Evolutionary conservation across 2,329 filamentous ascomycete species (phyloP), one percentile per base, ranked within the genome.

Genomic region (Colletotrichum lentis): DNA sequence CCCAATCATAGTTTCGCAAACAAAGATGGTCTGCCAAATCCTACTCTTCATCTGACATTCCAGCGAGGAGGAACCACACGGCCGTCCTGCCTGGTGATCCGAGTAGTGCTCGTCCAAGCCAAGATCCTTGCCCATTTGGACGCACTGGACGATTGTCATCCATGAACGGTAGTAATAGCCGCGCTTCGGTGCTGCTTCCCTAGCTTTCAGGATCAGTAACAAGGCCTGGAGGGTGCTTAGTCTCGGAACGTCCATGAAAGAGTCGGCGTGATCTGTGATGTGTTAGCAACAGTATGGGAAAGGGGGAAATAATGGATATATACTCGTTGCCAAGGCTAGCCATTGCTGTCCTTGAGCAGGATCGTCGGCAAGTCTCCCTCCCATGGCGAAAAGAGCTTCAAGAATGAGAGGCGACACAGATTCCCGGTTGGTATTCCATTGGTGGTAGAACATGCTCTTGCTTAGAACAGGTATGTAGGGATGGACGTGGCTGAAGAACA

Each of bases 81-180:
- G 77, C 62, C 86, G 86, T 24, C 91, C 92, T 60, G 88, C 86
- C 70, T 90, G 86, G 77, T 98, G 96, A 52, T 90, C 88, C 67
- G 91, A 89, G 70, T 89, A 89, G 79, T 98, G 95, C 71, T 97
- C 93, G 75, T 97, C 90, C 6, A 98, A 82, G 22, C 94, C 93
- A 39, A 98, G 83, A 76, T 97, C 95, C 74, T 96, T 96, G 31
- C 89, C 93, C 93, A 98, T 97, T 54, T 94, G 91, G 8, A 97
- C 91, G 71, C 95, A 93, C 69, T 94, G 93, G 61, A 97, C 95
- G 22, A 97, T 89, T 5, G 92, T 93, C 88, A 97, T 97, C 95
- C 96, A 98, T 0, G 96, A 98, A 44, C 95, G 90, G 79, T 96
- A 98, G 78, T 96, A 98, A 76, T 98, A 98, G 1, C 96, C 96